Conservation (phyloP, 257 asterid genomes). For the Capsicum chinense region DNA sequence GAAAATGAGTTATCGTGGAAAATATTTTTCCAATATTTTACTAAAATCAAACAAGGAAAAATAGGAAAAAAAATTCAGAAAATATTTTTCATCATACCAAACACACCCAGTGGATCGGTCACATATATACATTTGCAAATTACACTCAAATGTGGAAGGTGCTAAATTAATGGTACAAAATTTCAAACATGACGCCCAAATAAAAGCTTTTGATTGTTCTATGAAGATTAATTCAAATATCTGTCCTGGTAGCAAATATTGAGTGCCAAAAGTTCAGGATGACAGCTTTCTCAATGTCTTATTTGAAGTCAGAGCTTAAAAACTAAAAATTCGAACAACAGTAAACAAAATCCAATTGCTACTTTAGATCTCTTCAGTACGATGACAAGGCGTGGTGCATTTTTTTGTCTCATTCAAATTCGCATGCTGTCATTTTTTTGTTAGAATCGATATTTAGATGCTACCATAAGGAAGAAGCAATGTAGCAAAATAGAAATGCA, state of each 20-base stretch:
- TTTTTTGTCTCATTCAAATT: not conserved
- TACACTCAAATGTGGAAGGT: not conserved
- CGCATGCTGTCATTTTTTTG: not conserved
- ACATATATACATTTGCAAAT: not conserved
- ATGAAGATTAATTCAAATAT: not conserved
- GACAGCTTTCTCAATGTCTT: not conserved
- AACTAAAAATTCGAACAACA: not conserved
- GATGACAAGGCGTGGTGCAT: not conserved
- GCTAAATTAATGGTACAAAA: not conserved
- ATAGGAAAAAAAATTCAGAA: too few species aligned
- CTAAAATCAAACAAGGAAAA: too few species aligned
- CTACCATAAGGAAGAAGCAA: not conserved
- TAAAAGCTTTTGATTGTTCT: not conserved
- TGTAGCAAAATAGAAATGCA: not conserved
- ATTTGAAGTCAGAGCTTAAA: not conserved
- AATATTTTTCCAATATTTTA: too few species aligned
- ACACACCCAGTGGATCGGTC: too few species aligned
- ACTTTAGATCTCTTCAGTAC: constrained; percentile 5
- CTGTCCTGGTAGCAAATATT: not conserved
- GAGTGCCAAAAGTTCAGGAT: not conserved
- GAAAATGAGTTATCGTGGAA: too few species aligned
- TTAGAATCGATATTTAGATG: not conserved
- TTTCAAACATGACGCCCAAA: not conserved
- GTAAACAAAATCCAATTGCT: not conserved
- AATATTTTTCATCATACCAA: too few species aligned